Evolutionary conservation across 352 stramenopile genomes (phyloP), one percentile per base, ranked within the genome.

Genomic region (Blastocystis sp.): DNA sequence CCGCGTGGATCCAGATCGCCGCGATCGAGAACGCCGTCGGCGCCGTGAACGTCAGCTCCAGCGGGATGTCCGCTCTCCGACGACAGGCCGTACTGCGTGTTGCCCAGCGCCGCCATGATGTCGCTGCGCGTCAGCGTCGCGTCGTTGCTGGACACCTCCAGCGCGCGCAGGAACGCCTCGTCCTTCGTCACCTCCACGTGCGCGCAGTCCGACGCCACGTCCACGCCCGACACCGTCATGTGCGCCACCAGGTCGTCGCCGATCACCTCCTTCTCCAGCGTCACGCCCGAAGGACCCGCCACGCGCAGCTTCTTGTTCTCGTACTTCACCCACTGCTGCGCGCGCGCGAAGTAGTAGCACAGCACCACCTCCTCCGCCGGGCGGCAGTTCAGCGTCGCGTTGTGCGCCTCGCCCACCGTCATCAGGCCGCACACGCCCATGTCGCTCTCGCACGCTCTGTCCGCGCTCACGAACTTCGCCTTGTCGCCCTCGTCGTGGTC

Each of bases 311-410:
- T 53, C 11, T 21, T 11, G 2, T 84, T 4, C 10, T 52, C 3
- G 28, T 84, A 84, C 53, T 69, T 41, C 74, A 56, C 52, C 74
- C 74, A 84, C 53, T 21, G 5, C 21, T 69, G 52, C 34, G 56
- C 53, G 66, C 74, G 74, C 45, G 56, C 52, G 74, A 84, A 84
- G 53, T 84, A 84, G 60, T 84, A 84, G 52, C 74, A 84, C 56
- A 84, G 48, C 48, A 59, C 52, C 53, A 84, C 48, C 28, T n/a
- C 14, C 56, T 67, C 21, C 45, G 61, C 23, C 34, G 74, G 48
- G 53, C 19, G 17, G 23, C 74, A 84, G n/a, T 45, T 52, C 48
- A 84, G 14, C 38, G 14, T 48, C 40, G 48, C 53, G 19, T 17
- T 53, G 21, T 19, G 14, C 21, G 9, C 43, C 1, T 70, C 38